Base-by-base conservation (phyloP, 2,329 filamentous ascomycete genomes). In the Colletotrichum viniferum region DNA sequence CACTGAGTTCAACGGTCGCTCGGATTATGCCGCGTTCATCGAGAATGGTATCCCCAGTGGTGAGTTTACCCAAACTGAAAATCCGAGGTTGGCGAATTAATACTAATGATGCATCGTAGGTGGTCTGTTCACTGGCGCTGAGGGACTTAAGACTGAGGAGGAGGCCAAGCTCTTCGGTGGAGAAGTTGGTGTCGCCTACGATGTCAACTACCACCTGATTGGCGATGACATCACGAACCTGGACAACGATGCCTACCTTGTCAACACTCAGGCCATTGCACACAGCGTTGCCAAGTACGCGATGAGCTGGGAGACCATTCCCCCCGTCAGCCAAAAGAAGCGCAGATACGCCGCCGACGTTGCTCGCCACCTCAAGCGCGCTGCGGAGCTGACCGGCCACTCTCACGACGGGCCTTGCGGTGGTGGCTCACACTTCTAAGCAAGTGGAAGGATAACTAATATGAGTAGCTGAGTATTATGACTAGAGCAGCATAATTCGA, bases 61-160 rank as follows among this genome's bases (percentile, higher is more conserved):
- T 52, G n/a, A 13, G 43, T 52, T 21, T 21, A 4, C 43, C 43
- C 38, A n/a, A n/a, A 48, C 9, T 6, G 10, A 52, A 21, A 52
- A 7, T 21, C 43, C 1, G 43, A 52, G 43, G 43, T 52, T 52
- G 12, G n/a, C n/a, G 43, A 7, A 52, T 21, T 13, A 0, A 21
- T 52, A 4, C n/a, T 52, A 21, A 52, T 14, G 6, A 0, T 21
- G n/a, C 43, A 52, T 0, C n/a, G n/a, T 13, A 52, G 43, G 43
- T 30, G 93, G 93, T 14, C 87, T 95, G 73, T 93, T 93, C 79
- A 94, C 93, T 10, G 92, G 92, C 13, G 92, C 92, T 4, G 92
- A 94, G 81, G 89, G 85, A 7, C 81, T 92, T 81, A 94, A 93
- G 88, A 93, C 91, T 0, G 85, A 86, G 38, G 88, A 89, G 55